Conservation (phyloP, 1,284 basidiomycete species). For the Ceratobasidium sp. region DNA sequence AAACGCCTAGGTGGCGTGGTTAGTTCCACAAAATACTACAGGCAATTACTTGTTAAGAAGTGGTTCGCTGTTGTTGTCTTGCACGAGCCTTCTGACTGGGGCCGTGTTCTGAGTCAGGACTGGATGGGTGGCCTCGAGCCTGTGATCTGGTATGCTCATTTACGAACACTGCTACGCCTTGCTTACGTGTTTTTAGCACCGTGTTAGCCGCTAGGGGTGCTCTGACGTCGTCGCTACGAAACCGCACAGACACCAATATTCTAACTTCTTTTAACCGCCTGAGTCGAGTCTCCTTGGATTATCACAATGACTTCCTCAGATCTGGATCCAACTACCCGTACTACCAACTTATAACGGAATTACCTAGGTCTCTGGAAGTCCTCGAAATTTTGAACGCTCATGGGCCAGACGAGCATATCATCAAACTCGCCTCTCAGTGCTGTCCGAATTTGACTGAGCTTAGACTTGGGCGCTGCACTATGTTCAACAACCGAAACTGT, state of each 20-base stretch:
- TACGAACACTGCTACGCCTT: background rate
- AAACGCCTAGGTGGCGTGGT: constrained; percentile 9
- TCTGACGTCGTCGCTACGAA: constrained; percentile 21
- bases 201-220: constrained; percentile 20
- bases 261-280: constrained; percentile 7
- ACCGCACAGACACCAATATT: constrained; percentile 9
- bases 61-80: constrained; percentile 27
- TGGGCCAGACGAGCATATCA: constrained; percentile 37
- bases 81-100: constrained; percentile 10
- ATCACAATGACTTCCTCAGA: constrained; percentile 36
- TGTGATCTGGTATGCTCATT: constrained; percentile 4
- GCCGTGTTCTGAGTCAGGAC: background rate
- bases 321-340: constrained; percentile 12
- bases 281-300: constrained; percentile 23
- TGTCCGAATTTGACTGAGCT: constrained; percentile 28
- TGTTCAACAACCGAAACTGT: constrained; percentile 36
- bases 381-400: constrained; percentile 37
- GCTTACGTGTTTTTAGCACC: constrained; percentile 2
- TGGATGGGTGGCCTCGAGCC: constrained; percentile 15
- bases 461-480: constrained; percentile 34
- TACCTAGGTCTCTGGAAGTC: constrained; percentile 4
- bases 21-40: constrained; percentile 32
- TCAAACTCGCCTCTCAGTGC: constrained; percentile 10
- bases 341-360: constrained; percentile 11
- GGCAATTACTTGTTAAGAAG: constrained; percentile 2